These are phyloP conservation scores for Pythium monospermum DNA, from an alignment of 352 stramenopile genomes.

Conservation along the genomic window DNA sequence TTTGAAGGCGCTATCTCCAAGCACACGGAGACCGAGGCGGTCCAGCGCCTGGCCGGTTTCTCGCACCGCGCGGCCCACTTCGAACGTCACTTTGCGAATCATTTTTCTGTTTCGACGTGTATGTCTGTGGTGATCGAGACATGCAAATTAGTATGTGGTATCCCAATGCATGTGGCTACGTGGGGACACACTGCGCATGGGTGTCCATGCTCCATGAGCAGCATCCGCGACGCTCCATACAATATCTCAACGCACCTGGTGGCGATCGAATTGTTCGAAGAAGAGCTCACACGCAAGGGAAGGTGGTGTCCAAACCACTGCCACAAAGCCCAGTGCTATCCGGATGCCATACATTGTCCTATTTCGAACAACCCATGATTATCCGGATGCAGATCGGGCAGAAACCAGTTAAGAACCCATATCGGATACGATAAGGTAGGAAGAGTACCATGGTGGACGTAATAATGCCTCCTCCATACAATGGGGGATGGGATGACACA, in stretches of 20 bases:
- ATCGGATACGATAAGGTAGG: not conserved
- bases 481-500: too few species aligned
- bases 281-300: constrained; percentile 23
- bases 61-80: constrained; percentile 89
- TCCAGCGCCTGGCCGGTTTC: constrained; percentile 96
- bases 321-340: constrained; percentile 27
- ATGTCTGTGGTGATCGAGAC: not conserved
- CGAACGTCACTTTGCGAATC: constrained; percentile 87
- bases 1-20: constrained; percentile 84
- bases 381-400: constrained; percentile 26
- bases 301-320: constrained; percentile 22
- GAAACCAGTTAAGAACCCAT: constrained; percentile 23
- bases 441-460: not conserved
- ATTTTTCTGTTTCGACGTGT: constrained; percentile 38
- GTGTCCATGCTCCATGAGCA: too few species aligned
- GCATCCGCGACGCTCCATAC: too few species aligned
- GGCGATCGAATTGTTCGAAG: constrained; percentile 28
- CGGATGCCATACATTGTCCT: constrained; percentile 14
- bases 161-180: too few species aligned
- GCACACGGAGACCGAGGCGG: constrained; percentile 87
- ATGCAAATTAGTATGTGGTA: too few species aligned
- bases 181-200: too few species aligned
- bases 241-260: constrained; percentile 27
- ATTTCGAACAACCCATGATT: not conserved
- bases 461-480: not conserved